Evolutionary conservation across 495 filamentous ascomycete genomes (phyloP).

Genomic region (Trypethelium eluteriae): DNA sequence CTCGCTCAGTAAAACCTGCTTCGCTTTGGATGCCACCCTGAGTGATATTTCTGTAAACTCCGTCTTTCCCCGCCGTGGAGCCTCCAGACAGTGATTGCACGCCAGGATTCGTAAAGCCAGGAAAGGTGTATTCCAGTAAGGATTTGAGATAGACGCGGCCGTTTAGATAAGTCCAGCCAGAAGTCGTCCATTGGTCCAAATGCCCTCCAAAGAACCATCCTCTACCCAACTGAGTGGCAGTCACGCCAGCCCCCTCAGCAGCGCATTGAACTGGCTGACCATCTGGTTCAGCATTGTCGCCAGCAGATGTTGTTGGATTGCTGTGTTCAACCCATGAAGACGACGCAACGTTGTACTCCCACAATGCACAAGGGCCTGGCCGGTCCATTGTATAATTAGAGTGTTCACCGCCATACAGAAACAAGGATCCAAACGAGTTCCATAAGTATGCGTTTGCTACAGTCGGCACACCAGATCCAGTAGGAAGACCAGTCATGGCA

Average conservation of each 20-base stretch:
- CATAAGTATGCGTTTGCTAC: slow-evolving; percentile 66
- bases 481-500: slow-evolving; percentile 50
- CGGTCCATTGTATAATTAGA: slow-evolving; percentile 48
- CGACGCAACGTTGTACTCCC: slow-evolving; percentile 56
- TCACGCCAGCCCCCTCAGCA: slow-evolving; percentile 64
- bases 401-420: slow-evolving; percentile 64
- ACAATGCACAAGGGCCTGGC: slow-evolving; percentile 51
- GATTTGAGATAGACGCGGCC: slow-evolving; percentile 60
- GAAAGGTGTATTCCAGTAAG: slow-evolving; percentile 66
- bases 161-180: slow-evolving; percentile 59
- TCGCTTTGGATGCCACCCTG: slow-evolving; percentile 57
- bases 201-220: slow-evolving; percentile 75
- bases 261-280: slow-evolving; percentile 50
- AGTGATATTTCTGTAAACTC: slow-evolving; percentile 63
- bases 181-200: slow-evolving; percentile 57
- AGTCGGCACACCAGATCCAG: slow-evolving; percentile 60
- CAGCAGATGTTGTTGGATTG: slow-evolving; percentile 48
- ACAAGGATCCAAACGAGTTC: slow-evolving; percentile 59
- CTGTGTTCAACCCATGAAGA: slow-evolving; percentile 54
- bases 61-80: slow-evolving; percentile 46
- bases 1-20: slow-evolving; percentile 59
- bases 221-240: slow-evolving; percentile 56
- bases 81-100: slow-evolving; percentile 44
- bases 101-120: slow-evolving; percentile 53
- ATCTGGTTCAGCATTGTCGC: slow-evolving; percentile 49